A percentile compares a stretch with the other conserved stretches of the same genome.
Evolutionary conservation across 192 early-diverging fungal genomes (phyloP).

Genomic region (Coemansia guatemalensis): DNA sequence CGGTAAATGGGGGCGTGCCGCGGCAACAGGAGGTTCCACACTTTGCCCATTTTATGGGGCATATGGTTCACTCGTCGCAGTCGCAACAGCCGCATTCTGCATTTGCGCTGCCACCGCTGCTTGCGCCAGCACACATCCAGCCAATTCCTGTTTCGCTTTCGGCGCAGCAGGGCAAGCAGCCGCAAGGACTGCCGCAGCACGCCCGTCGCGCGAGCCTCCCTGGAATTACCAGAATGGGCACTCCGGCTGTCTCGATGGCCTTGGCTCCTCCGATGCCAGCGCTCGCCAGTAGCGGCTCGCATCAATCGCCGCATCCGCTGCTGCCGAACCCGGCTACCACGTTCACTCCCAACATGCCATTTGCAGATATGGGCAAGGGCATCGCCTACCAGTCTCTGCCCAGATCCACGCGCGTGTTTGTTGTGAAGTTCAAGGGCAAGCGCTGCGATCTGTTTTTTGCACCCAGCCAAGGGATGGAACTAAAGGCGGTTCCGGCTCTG

Average conservation of each 20-base stretch:
- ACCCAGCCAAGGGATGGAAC: conserved; percentile 24
- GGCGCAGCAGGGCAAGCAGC: conserved; percentile 1
- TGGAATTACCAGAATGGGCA: conserved; percentile 19
- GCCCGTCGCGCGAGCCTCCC: conserved; percentile 42
- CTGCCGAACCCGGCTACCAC: conserved; percentile 49
- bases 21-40: background rate
- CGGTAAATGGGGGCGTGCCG: background rate
- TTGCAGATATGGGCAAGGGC: conserved; percentile 53
- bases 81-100: conserved; percentile 9
- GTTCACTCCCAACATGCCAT: conserved; percentile 51
- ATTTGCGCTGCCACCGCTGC: background rate
- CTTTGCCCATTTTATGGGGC: background rate
- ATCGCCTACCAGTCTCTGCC: conserved; percentile 35
- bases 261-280: conserved; percentile 14
- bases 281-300: conserved; percentile 1
- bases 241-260: conserved; percentile 3
- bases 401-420: conserved; percentile 41
- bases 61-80: background rate
- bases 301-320: conserved; percentile 21
- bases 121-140: conserved; percentile 14
- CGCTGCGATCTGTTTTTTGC: conserved; percentile 49
- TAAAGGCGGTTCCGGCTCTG: conserved; percentile 28
- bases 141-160: conserved; percentile 1
- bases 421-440: conserved; percentile 49
- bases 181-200: conserved; percentile 28